phyloP scores from a whole-genome alignment of 1,284 basidiomycete species.

The Quambalaria eucalypti region DNA sequence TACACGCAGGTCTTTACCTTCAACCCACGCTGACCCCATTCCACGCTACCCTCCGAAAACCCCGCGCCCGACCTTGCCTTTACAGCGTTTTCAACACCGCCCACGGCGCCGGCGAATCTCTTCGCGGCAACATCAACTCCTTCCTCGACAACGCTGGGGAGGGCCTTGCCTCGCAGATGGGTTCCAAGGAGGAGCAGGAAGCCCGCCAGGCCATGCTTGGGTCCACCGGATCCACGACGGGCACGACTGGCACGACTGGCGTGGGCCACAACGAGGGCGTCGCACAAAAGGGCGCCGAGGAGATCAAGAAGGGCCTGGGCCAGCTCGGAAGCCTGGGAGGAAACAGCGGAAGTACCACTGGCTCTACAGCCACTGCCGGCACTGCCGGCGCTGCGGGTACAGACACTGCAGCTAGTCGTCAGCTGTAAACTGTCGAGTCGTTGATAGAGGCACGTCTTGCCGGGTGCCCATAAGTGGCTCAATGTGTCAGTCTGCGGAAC shows the following conservation, averaged over 20 bases:
- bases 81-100: constrained; percentile 18
- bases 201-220: neutral
- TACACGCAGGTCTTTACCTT: neutral
- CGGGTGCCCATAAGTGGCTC: too few relatives aligned
- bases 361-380: too few relatives aligned
- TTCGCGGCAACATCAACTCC: constrained; percentile 31
- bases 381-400: too few relatives aligned
- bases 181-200: neutral
- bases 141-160: constrained; percentile 10
- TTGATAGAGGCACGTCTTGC: too few relatives aligned
- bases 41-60: neutral
- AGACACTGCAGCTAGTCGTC: too few relatives aligned
- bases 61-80: neutral
- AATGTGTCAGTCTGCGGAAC: too few relatives aligned
- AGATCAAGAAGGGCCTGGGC: neutral
- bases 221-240: neutral
- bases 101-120: constrained; percentile 27
- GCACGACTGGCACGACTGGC: neutral
- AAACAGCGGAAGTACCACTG: neutral
- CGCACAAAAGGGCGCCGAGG: neutral
- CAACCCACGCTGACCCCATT: neutral
- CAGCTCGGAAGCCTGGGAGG: neutral
- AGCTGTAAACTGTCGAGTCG: too few relatives aligned
- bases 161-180: neutral
- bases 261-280: neutral